These are phyloP conservation scores for Cyphellophora europaea DNA, from an alignment of 2,329 filamentous ascomycete genomes.

Conservation along the genomic window DNA sequence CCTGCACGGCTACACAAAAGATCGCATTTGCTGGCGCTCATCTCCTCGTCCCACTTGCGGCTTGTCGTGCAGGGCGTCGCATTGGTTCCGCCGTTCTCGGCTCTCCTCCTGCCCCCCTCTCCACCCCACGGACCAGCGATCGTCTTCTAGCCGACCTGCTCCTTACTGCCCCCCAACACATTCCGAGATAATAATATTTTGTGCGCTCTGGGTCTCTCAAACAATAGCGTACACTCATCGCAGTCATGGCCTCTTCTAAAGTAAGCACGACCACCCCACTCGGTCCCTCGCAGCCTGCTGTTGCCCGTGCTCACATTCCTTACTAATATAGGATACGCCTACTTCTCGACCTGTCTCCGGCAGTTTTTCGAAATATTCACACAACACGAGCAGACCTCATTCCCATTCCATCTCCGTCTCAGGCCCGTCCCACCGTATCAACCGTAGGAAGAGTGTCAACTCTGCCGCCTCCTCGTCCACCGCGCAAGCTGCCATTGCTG, in stretches of 20 bases:
- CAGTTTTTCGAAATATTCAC: slow-evolving; percentile 17
- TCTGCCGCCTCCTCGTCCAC: slow-evolving; percentile 65
- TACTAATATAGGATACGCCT: slow-evolving; percentile 17
- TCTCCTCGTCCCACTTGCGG: not conserved
- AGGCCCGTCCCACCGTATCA: slow-evolving; percentile 75
- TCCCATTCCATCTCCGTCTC: slow-evolving; percentile 68
- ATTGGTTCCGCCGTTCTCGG: not conserved
- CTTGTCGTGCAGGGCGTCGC: not conserved
- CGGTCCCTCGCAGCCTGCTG: slow-evolving; percentile 4
- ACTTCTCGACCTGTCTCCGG: slow-evolving; percentile 18
- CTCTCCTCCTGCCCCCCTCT: not conserved
- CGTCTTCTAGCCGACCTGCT: slow-evolving; percentile 2
- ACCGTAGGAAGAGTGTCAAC: slow-evolving; percentile 85
- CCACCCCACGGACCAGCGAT: not conserved
- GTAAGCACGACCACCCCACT: slow-evolving; percentile 1
- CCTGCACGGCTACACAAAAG: no score
- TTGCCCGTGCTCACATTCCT: slow-evolving; percentile 14
- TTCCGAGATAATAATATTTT: no score
- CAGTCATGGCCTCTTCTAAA: slow-evolving; percentile 4
- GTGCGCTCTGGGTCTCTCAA: no score
- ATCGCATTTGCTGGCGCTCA: no score
- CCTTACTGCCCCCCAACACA: no score
- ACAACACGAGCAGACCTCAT: slow-evolving; percentile 37
- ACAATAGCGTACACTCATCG: no score
- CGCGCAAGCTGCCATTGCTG: slow-evolving; percentile 57